Evolutionary conservation across 306 rosid species (phyloP).

Genomic region (Casuarina cunninghamiana): DNA sequence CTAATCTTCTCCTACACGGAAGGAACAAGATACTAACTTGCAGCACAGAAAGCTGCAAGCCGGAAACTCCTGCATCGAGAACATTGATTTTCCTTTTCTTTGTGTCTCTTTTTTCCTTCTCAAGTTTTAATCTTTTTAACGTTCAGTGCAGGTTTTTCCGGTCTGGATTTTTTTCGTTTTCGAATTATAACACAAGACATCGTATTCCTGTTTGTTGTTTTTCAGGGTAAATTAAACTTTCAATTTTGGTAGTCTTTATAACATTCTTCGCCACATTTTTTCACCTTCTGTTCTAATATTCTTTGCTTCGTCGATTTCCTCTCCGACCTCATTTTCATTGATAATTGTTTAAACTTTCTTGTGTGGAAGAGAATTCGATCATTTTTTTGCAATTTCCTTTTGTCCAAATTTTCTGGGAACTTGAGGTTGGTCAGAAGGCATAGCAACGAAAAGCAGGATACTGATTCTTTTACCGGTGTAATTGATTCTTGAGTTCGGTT

Average conservation of each 20-base stretch:
- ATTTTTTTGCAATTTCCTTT: neutral
- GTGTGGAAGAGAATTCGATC: neutral
- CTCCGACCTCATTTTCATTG: neutral
- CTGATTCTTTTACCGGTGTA: neutral
- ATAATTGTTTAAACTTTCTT: neutral
- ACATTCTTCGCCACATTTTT: neutral
- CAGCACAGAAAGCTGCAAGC: slow-evolving; percentile 8
- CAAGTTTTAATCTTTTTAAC: neutral
- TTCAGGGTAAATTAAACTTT: neutral
- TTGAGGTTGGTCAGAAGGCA: neutral
- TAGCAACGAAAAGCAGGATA: neutral
- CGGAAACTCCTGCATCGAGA: slow-evolving; percentile 30
- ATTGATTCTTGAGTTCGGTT: slow-evolving; percentile 1
- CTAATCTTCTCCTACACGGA: slow-evolving; percentile 1
- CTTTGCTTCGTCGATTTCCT: neutral
- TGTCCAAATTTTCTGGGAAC: neutral
- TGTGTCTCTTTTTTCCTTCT: neutral
- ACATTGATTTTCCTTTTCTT: neutral
- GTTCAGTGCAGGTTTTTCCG: slow-evolving; percentile 29
- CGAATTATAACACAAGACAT: neutral
- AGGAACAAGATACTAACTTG: neutral
- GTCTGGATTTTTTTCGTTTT: slow-evolving; percentile 19
- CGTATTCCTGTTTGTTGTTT: neutral
- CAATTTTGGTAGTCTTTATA: neutral
- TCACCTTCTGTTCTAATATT: neutral